Conservation (phyloP, 371 early-diverging fungal genomes). For the Mucor circinelloides region DNA sequence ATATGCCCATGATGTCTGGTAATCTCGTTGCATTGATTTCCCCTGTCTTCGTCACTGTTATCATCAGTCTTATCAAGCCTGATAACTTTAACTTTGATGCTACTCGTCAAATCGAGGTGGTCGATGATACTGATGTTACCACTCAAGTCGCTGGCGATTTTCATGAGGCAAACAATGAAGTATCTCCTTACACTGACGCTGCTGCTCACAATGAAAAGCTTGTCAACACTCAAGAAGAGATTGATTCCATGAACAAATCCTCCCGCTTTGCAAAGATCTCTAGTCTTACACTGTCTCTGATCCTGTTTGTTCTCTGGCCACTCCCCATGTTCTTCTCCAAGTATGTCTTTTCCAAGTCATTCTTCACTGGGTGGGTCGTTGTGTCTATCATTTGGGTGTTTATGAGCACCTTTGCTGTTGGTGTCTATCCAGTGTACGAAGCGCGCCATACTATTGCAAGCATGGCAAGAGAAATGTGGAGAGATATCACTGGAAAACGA, state of each 20-base stretch:
- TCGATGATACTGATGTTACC: conserved; percentile 42
- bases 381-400: conserved; percentile 68
- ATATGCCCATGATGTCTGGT: conserved; percentile 75
- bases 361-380: conserved; percentile 72
- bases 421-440: conserved; percentile 64
- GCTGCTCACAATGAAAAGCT: neutral
- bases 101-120: conserved; percentile 48
- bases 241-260: conserved; percentile 28
- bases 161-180: conserved; percentile 19
- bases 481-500: conserved; percentile 40
- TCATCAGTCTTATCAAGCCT: conserved; percentile 49
- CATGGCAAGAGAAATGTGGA: conserved; percentile 44
- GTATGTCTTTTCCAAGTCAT: conserved; percentile 63
- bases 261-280: conserved; percentile 36
- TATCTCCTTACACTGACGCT: neutral
- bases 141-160: conserved; percentile 20
- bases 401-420: conserved; percentile 55
- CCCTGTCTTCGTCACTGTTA: conserved; percentile 24
- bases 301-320: conserved; percentile 68
- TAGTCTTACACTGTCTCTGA: conserved; percentile 52
- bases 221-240: conserved; percentile 19
- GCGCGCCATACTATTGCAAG: conserved; percentile 45
- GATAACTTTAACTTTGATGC: conserved; percentile 66
- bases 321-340: conserved; percentile 67
- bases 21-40: conserved; percentile 54